A percentile compares a stretch with the other conserved stretches of the same genome.
phyloP scores from a whole-genome alignment of 495 filamentous ascomycete species.

The Penicillium antarcticum region DNA sequence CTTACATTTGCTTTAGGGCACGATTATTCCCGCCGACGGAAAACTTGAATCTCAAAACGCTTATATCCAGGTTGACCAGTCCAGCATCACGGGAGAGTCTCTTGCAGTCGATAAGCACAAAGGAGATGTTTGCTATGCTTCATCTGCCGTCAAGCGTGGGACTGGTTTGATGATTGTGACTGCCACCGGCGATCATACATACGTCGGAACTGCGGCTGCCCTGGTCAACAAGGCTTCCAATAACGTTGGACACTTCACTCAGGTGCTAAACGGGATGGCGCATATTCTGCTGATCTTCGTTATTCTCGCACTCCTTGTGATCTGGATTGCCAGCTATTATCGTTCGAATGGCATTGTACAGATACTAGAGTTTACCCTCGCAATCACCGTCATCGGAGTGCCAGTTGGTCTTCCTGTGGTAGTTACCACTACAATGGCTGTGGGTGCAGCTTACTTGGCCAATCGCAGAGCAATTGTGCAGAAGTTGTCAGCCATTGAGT shows the following conservation, averaged over 20 bases:
- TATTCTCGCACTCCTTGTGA: conserved; percentile 70
- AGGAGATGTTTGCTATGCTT: conserved; percentile 75
- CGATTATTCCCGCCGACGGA: conserved; percentile 87
- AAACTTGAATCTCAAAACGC: conserved; percentile 74
- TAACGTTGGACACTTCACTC: conserved; percentile 81
- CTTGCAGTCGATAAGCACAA: conserved; percentile 85
- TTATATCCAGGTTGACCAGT: conserved; percentile 89
- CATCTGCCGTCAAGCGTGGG: conserved; percentile 87
- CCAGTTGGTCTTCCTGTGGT: conserved; percentile 94
- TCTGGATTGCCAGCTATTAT: conserved; percentile 87
- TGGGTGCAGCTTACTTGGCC: conserved; percentile 86
- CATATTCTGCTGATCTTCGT: conserved; percentile 72
- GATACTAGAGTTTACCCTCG: conserved; percentile 79
- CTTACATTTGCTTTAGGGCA: conserved; percentile 48
- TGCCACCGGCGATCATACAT: conserved; percentile 81
- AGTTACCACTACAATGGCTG: conserved; percentile 95
- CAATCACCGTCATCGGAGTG: conserved; percentile 88
- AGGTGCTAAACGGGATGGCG: conserved; percentile 81
- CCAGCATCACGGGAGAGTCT: conserved; percentile 88
- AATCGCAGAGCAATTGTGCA: conserved; percentile 92
- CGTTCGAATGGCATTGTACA: conserved; percentile 70
- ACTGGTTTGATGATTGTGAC: conserved; percentile 78
- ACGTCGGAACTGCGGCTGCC: conserved; percentile 83
- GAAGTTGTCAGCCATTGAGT: conserved; percentile 91
- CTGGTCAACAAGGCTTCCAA: conserved; percentile 72